These are phyloP conservation scores for Trypanosoma rangeli DNA, from an alignment of 208 protist genomes.

Conservation along the genomic window DNA sequence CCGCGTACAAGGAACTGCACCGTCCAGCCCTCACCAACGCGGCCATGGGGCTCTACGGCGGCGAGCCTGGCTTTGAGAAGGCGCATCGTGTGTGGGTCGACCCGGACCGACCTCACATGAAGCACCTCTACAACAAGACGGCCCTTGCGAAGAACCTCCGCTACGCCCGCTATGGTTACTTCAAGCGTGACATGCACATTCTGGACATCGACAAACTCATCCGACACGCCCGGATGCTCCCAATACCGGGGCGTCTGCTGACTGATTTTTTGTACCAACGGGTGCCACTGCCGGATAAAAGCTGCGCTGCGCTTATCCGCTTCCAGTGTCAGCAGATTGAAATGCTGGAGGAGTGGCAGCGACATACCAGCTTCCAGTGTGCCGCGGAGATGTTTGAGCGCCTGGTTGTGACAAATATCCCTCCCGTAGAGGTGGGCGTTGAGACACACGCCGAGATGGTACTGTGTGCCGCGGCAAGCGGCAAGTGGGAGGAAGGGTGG, in stretches of 20 bases:
- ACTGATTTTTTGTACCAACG: constrained; percentile 91
- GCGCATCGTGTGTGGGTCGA: constrained; percentile 89
- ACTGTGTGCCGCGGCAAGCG: constrained; percentile 78
- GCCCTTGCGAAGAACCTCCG: constrained; percentile 84
- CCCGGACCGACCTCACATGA: constrained; percentile 89
- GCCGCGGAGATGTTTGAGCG: constrained; percentile 92
- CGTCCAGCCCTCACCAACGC: constrained; percentile 73
- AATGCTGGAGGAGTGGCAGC: constrained; percentile 70
- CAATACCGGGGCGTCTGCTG: constrained; percentile 78
- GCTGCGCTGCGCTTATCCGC: constrained; percentile 79
- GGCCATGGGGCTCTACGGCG: constrained; percentile 88
- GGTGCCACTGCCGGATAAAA: constrained; percentile 79
- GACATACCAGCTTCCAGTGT: constrained; percentile 41
- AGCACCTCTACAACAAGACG: constrained; percentile 88
- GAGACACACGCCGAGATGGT: constrained; percentile 92
- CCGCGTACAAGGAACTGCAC: constrained; percentile 86
- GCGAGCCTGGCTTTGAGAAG: constrained; percentile 91
- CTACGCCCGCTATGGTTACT: constrained; percentile 91
- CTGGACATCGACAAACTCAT: constrained; percentile 92
- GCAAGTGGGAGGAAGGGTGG: constrained; percentile 85
- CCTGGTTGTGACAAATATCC: constrained; percentile 87
- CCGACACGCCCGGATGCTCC: constrained; percentile 86
- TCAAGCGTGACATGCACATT: constrained; percentile 90
- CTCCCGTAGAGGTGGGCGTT: constrained; percentile 83
- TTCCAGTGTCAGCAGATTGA: constrained; percentile 79